phyloP scores from a whole-genome alignment of 805 yeast genomes.

The Pichia thaimueangensis region DNA sequence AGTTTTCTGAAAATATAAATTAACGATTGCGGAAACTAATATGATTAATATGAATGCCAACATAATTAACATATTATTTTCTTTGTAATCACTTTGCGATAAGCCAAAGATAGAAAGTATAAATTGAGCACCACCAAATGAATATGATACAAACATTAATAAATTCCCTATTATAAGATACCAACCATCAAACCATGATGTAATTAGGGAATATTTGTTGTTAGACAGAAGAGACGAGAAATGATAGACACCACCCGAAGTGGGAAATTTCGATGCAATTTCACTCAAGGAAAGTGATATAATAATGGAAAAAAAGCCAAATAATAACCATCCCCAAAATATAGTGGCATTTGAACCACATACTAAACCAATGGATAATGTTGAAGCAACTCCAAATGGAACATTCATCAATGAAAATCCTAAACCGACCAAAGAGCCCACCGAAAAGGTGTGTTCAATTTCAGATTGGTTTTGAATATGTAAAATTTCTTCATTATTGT shows the following conservation, averaged over 20 bases:
- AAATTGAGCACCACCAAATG: conserved; percentile 73
- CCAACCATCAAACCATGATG: conserved; percentile 81
- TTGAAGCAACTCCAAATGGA: conserved; percentile 70
- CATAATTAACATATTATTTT: conserved; percentile 50
- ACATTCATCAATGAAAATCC: conserved; percentile 82
- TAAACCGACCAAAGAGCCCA: conserved; percentile 65
- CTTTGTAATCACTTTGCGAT: conserved; percentile 50
- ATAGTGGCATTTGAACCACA: conserved; percentile 78
- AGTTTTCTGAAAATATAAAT: conserved; percentile 51
- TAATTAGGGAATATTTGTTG: conserved; percentile 45
- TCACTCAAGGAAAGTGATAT: conserved; percentile 73
- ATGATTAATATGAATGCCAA: conserved; percentile 52
- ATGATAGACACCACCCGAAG: conserved; percentile 71
- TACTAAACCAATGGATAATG: conserved; percentile 61
- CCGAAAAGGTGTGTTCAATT: conserved; percentile 59
- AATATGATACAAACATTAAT: conserved; percentile 68
- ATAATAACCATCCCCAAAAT: conserved; percentile 66
- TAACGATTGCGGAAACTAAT: conserved; percentile 53
- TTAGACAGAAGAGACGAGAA: conserved; percentile 67
- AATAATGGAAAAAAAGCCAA: conserved; percentile 54
- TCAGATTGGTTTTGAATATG: conserved; percentile 72
- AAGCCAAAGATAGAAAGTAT: conserved; percentile 62
- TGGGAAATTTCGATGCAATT: conserved; percentile 69
- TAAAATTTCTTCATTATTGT: conserved; percentile 52
- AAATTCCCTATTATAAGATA: conserved; percentile 66